Conservation (phyloP, 2,329 filamentous ascomycete species). For the Zasmidium cellare region DNA sequence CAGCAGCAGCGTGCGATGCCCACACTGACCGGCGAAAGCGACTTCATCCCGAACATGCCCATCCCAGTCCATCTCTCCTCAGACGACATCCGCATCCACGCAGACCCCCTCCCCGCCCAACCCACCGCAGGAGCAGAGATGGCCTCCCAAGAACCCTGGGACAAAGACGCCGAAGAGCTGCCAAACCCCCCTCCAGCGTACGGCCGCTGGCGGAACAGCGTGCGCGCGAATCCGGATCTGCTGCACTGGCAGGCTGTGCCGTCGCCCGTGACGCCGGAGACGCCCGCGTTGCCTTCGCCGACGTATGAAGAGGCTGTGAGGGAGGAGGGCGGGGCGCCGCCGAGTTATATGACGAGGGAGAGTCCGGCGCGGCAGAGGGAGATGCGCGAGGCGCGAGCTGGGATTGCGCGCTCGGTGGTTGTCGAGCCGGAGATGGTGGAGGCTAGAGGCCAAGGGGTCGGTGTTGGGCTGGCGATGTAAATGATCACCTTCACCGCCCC, state of each 20-base stretch:
- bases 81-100: slow-evolving; percentile 43
- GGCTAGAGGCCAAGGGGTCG: slow-evolving; percentile 9
- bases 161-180: slow-evolving; percentile 23
- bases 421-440: slow-evolving; percentile 33
- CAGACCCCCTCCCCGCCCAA: slow-evolving; percentile 21
- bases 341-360: slow-evolving; percentile 30
- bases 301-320: slow-evolving; percentile 33
- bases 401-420: slow-evolving; percentile 17
- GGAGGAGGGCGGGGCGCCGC: slow-evolving; percentile 22
- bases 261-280: slow-evolving; percentile 24
- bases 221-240: slow-evolving; percentile 78
- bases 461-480: slow-evolving; percentile 19
- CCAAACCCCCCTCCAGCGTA: slow-evolving; percentile 73
- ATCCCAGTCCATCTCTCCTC: slow-evolving; percentile 74
- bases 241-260: slow-evolving; percentile 65
- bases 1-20: slow-evolving; percentile 28
- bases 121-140: slow-evolving; percentile 32
- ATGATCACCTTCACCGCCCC: background rate
- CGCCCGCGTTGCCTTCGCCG: slow-evolving; percentile 29
- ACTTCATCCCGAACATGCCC: slow-evolving; percentile 68
- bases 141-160: slow-evolving; percentile 18
- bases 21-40: slow-evolving; percentile 6
- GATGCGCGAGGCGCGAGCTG: slow-evolving; percentile 24
- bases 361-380: slow-evolving; percentile 27
- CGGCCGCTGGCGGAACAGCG: slow-evolving; percentile 78